A percentile compares a stretch with the other conserved stretches of the same genome.
These are phyloP conservation scores for Aspergillus pseudoviridinutans DNA, from an alignment of 2,329 filamentous ascomycete species.

Conservation along the genomic window DNA sequence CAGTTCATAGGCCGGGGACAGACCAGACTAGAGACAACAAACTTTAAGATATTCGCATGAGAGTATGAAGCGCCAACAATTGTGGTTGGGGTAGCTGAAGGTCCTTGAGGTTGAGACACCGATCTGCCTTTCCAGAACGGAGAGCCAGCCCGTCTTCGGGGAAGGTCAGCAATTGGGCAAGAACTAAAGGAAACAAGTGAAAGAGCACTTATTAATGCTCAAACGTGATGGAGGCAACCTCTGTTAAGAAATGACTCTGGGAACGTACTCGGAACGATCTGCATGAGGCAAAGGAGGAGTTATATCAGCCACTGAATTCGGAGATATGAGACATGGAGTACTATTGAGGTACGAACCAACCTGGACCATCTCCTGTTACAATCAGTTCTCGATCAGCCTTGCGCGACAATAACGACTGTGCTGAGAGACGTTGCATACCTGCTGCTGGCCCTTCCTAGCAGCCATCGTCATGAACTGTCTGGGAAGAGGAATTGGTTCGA, in stretches of 20 bases:
- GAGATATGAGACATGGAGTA: conserved; percentile 6
- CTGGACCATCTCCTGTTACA: conserved; percentile 93
- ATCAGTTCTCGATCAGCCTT: not conserved
- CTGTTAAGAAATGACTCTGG: conserved; percentile 6
- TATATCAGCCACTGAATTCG: conserved; percentile 20
- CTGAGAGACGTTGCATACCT: conserved; percentile 51
- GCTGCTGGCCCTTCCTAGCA: conserved; percentile 59
- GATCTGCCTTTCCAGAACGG: conserved; percentile 76
- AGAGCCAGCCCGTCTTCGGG: conserved; percentile 65
- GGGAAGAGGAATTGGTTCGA: conserved; percentile 7
- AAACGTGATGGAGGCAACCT: not conserved
- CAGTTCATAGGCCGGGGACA: conserved; percentile 5
- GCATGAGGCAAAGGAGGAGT: conserved; percentile 15
- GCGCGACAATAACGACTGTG: not conserved
- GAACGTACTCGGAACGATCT: conserved; percentile 40
- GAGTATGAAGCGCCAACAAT: conserved; percentile 95
- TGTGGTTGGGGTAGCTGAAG: conserved; percentile 61
- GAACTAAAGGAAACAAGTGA: not conserved
- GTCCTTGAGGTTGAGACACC: conserved; percentile 52
- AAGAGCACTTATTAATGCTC: conserved; percentile 2
- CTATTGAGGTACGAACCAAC: conserved; percentile 70
- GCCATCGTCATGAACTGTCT: conserved; percentile 27
- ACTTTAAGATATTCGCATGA: conserved; percentile 89
- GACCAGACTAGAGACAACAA: conserved; percentile 32
- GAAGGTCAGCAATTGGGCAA: conserved; percentile 10